A percentile compares a stretch with the other conserved stretches of the same genome.
Evolutionary conservation across 495 filamentous ascomycete genomes (phyloP).

Genomic region (Mytilinidion resinicola): DNA sequence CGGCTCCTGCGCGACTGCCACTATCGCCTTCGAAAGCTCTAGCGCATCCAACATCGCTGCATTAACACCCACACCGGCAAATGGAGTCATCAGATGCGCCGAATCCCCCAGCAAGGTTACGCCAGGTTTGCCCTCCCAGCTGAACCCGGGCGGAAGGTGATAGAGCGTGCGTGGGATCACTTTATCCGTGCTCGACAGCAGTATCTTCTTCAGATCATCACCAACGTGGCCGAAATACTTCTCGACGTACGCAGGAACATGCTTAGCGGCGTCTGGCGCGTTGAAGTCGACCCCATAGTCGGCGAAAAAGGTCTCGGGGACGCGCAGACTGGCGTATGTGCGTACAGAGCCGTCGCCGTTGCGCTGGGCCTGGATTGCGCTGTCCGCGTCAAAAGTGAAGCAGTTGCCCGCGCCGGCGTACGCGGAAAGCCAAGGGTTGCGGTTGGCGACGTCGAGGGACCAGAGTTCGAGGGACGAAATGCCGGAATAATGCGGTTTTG

Average conservation of each 20-base stretch:
- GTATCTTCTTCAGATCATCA: constrained; percentile 3
- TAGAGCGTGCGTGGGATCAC: constrained; percentile 3
- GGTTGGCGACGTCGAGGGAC: constrained; percentile 29
- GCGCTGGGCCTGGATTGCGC: constrained; percentile 40
- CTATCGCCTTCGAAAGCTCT: constrained; percentile 42
- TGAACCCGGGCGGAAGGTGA: neutral
- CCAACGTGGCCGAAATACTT: neutral
- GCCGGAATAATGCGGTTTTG: constrained; percentile 46
- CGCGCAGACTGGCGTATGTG: constrained; percentile 29
- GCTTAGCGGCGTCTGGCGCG: neutral
- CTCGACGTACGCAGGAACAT: neutral
- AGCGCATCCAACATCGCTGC: constrained; percentile 52
- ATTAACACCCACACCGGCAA: constrained; percentile 55
- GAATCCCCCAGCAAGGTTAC: constrained; percentile 54
- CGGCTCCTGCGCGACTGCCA: neutral
- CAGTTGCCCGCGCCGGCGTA: constrained; percentile 41
- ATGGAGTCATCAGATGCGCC: constrained; percentile 56
- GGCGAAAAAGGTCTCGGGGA: constrained; percentile 38
- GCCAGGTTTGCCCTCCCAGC: constrained; percentile 41
- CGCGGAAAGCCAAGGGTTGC: constrained; percentile 28
- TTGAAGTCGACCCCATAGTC: constrained; percentile 30
- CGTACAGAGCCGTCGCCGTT: constrained; percentile 42
- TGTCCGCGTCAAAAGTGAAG: constrained; percentile 38
- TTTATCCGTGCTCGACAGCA: constrained; percentile 14
- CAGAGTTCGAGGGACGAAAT: constrained; percentile 24